Evolutionary conservation across 208 protist species (phyloP).

Genomic region (Trypanosomatidae sp.): DNA sequence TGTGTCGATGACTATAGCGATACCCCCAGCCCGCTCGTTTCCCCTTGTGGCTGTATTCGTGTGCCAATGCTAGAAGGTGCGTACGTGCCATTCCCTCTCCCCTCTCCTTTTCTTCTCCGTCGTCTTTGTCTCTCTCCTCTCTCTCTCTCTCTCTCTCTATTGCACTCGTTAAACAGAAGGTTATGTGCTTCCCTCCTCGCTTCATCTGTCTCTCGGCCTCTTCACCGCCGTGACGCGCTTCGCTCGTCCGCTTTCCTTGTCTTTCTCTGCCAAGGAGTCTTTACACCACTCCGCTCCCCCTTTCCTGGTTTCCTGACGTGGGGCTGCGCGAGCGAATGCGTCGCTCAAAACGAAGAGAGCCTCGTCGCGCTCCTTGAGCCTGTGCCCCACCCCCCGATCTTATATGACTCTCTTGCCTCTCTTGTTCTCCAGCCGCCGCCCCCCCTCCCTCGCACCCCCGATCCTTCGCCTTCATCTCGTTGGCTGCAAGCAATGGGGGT

Average conservation of each 20-base stretch:
- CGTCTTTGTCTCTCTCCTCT: not conserved
- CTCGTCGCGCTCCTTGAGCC: not conserved
- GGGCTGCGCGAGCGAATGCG: not conserved
- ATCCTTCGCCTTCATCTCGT: not conserved
- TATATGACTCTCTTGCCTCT: not conserved
- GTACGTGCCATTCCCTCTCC: not conserved
- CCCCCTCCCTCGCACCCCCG: not conserved
- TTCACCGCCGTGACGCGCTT: not conserved
- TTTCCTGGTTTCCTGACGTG: not conserved
- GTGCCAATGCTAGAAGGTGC: not conserved
- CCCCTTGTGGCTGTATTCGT: not conserved
- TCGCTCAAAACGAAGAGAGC: not conserved
- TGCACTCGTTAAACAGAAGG: not conserved
- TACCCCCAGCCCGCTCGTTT: not conserved
- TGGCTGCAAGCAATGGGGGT: not conserved
- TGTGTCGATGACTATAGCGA: not conserved
- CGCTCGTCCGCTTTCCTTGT: not conserved
- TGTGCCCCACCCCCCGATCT: not conserved
- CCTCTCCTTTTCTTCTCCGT: not conserved
- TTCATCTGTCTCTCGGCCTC: not conserved
- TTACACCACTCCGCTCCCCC: not conserved
- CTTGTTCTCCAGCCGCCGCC: not conserved
- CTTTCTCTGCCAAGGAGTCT: not conserved
- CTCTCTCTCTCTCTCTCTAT: conserved; percentile 1
- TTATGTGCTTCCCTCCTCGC: no score